Conservation (phyloP, 768 basidiomycete genomes). For the Rhodotorula sphaerocarpa region DNA sequence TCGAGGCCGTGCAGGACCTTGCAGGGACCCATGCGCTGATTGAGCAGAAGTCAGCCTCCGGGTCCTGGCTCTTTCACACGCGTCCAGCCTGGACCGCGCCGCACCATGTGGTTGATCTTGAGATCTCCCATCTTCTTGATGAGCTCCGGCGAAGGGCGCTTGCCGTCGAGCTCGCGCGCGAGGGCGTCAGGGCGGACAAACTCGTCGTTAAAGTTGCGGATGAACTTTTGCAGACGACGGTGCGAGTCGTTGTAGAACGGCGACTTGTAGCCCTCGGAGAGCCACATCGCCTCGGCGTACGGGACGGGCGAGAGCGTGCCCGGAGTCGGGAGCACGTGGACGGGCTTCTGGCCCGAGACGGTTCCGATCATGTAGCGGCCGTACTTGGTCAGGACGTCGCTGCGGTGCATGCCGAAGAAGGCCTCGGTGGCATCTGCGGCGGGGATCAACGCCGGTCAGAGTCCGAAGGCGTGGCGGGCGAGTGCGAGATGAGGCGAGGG, state of each 20-base stretch:
- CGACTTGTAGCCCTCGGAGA: slow-evolving; percentile 57
- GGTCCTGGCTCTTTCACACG: too few species aligned
- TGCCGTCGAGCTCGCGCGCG: slow-evolving; percentile 78
- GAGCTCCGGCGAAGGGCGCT: slow-evolving; percentile 67
- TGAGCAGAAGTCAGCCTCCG: too few species aligned
- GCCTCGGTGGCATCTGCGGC: slow-evolving; percentile 53
- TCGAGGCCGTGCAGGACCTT: slow-evolving; percentile 73
- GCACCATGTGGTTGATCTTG: slow-evolving; percentile 70
- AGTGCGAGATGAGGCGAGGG: not conserved
- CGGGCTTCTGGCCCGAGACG: slow-evolving; percentile 29
- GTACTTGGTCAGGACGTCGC: slow-evolving; percentile 58
- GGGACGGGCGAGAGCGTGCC: slow-evolving; percentile 68
- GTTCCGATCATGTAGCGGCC: slow-evolving; percentile 35
- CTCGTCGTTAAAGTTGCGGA: slow-evolving; percentile 61
- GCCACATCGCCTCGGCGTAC: slow-evolving; percentile 82
- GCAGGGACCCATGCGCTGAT: slow-evolving; percentile 71
- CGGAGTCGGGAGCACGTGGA: slow-evolving; percentile 42
- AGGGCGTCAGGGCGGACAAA: slow-evolving; percentile 64
- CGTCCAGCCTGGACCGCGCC: too few species aligned
- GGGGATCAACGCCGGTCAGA: not conserved
- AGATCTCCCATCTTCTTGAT: slow-evolving; percentile 65
- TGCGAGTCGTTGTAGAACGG: slow-evolving; percentile 74
- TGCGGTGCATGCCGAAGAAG: slow-evolving; percentile 81
- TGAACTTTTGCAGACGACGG: slow-evolving; percentile 55
- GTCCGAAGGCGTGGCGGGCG: not conserved